Base-by-base conservation (phyloP, 108 stramenopile genomes). In the Parietichytrium sp. region DNA sequence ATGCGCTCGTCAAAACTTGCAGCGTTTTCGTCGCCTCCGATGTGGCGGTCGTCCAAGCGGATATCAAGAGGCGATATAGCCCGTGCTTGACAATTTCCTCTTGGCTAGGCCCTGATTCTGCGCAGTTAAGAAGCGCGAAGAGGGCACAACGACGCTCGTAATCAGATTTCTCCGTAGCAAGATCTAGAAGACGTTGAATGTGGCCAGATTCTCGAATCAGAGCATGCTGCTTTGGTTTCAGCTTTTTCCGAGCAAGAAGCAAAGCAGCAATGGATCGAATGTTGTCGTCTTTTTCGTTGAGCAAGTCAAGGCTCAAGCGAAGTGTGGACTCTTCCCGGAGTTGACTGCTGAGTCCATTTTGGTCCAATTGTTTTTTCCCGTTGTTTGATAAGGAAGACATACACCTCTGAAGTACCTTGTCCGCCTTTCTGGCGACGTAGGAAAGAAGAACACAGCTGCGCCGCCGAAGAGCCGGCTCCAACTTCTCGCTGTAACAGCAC, bases 21-120 rank as follows among this genome's bases (percentile, higher is more conserved):
- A 72, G 61, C n/a, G n/a, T n/a, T n/a, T 72, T 42, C 4, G 20
- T 7, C 25, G 38, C 13, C 3, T 47, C 13, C 6, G 10, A 6
- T 10, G 36, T 42, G 13, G 61, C 61, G 45, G 61, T 42, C 10
- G 45, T 42, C 61, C 61, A 72, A 42, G 38, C 36, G 0, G 38
- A 33, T 6, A 72, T 42, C 20, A 72, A 42, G 20, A 72, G 61
- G 20, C 61, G 61, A 25, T 72, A 72, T 10, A 72, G 45, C 0
- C 61, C 61, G 6, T 23, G 42, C 20, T 72, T 72, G 12, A 42
- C 61, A 25, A 72, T 72, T 42, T 72, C 61, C 61, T 72, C 45
- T 27, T 72, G 61, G 16, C 61, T 42, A 27, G 20, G 38, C 10
- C 45, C 61, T 0, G 61, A 72, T 27, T 72, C 61, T 47, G 61